phyloP scores from a whole-genome alignment of 768 basidiomycete species.

The Trametes gibbosa region DNA sequence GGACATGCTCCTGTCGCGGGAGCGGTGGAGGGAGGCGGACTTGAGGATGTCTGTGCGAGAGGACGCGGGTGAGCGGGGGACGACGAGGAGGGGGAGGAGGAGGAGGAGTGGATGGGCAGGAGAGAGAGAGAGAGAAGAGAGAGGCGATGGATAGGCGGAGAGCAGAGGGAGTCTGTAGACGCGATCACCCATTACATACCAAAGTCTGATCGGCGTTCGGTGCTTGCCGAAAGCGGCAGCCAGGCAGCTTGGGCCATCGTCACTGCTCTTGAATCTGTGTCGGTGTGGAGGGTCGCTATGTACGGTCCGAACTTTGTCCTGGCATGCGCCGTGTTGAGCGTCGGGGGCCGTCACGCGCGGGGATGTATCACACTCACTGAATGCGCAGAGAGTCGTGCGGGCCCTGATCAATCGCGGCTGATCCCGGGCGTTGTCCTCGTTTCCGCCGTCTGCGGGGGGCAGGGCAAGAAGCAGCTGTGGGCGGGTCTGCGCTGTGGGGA shows the following conservation, averaged over 20 bases:
- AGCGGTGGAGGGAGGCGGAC: constrained; percentile 30
- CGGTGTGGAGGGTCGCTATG: too few species aligned
- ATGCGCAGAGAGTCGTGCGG: not conserved
- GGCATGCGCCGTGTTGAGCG: not conserved
- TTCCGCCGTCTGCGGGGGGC: not conserved
- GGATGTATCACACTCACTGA: constrained; percentile 14
- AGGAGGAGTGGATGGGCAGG: constrained; percentile 2
- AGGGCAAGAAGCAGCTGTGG: not conserved
- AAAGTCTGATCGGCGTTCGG: constrained; percentile 62
- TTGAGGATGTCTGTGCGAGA: constrained; percentile 44
- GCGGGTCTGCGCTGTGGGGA: constrained; percentile 2
- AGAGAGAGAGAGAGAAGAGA: constrained; percentile 6
- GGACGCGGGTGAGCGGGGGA: constrained; percentile 2
- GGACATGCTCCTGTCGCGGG: constrained; percentile 44
- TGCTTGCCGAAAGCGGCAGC: constrained; percentile 43
- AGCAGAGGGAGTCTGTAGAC: constrained; percentile 17
- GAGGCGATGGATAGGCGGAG: constrained; percentile 2
- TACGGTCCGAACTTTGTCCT: constrained; percentile 13
- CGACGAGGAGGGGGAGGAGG: constrained; percentile 13
- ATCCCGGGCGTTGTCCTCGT: not conserved
- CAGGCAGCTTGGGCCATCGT: constrained; percentile 39
- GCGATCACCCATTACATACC: constrained; percentile 33
- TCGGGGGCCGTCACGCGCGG: not conserved
- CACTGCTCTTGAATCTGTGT: not conserved
- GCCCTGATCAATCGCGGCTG: not conserved